Base-by-base conservation (phyloP, 306 rosid species). In the Arachis hypogaea region DNA sequence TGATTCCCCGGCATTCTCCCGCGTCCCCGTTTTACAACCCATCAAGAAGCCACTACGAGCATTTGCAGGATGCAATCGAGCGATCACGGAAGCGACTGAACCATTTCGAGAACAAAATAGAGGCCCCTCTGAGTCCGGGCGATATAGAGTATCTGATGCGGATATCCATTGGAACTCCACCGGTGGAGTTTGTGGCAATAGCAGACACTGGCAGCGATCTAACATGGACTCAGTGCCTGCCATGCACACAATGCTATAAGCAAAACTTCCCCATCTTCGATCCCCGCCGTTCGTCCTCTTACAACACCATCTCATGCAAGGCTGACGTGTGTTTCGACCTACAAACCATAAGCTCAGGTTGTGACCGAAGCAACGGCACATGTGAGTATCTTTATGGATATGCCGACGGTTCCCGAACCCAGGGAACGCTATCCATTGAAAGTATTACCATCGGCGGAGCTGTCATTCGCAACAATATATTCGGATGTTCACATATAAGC, bases 191-290 rank as follows among this genome's bases (percentile, higher is more conserved):
- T 7, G 59, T 82, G n/a, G 92, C 82, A 5, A 77, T 87, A 6
- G 89, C 77, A 0, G 97, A 91, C 61, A 87, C 88, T 0, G 95
- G 97, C 11, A 88, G 97, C 18, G 95, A 87, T 16, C 87, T 88
- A 0, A 85, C 68, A 0, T 88, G 92, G 95, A 80, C 85, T 2
- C 97, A 91, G 12, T 91, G 92, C 68, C 41, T 76, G 64, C 94
- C 92, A 11, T 89, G 55, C 55, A 49, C 16, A 3, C 6, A 4
- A 3, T 49, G 55, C 12, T 49, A 9, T 2, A 49, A 49, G 4
- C 68, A 91, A 73, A 68, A 11, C 12, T 78, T 52, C 0, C 85
- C 84, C 1, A 47, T 89, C 8, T 91, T 81, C 44, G 65, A 89
- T 33, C 91, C 93, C 2, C 1, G 0, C 0, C 10, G 29, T 1